A percentile compares a stretch with the other conserved stretches of the same genome.
Conservation (phyloP, 2,329 filamentous ascomycete species). For the Exophiala sp. region DNA sequence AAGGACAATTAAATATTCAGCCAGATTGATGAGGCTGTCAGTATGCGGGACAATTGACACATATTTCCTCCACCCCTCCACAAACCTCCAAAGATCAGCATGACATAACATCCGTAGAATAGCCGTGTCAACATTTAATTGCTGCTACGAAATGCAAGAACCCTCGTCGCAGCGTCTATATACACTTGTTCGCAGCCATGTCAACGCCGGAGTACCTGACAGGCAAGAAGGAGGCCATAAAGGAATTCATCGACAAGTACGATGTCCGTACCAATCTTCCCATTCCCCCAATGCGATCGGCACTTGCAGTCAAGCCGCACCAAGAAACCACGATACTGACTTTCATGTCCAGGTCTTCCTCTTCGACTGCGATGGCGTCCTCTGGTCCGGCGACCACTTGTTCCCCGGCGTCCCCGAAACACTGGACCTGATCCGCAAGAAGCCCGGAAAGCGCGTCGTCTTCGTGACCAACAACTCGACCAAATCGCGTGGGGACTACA, state of each 20-base stretch:
- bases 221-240: slow-evolving; percentile 71
- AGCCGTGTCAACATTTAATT: background rate
- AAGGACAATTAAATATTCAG: no score
- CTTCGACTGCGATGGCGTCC: slow-evolving; percentile 95
- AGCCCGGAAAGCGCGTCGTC: slow-evolving; percentile 70
- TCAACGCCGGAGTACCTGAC: slow-evolving; percentile 61
- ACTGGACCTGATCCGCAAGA: slow-evolving; percentile 76
- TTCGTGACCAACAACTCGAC: slow-evolving; percentile 99
- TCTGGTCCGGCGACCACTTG: slow-evolving; percentile 92
- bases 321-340: slow-evolving; percentile 11
- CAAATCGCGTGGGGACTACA: slow-evolving; percentile 88
- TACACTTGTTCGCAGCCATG: slow-evolving; percentile 19
- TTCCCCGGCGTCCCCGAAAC: slow-evolving; percentile 85
- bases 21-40: no score
- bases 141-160: background rate
- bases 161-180: no score
- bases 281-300: background rate
- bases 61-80: no score
- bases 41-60: no score
- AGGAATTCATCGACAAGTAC: slow-evolving; percentile 82
- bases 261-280: slow-evolving; percentile 57
- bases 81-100: background rate
- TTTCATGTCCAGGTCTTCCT: slow-evolving; percentile 67
- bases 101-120: background rate
- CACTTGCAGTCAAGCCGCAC: background rate